phyloP scores from a whole-genome alignment of 2,329 filamentous ascomycete genomes.

The Achaetomium macrosporum region DNA sequence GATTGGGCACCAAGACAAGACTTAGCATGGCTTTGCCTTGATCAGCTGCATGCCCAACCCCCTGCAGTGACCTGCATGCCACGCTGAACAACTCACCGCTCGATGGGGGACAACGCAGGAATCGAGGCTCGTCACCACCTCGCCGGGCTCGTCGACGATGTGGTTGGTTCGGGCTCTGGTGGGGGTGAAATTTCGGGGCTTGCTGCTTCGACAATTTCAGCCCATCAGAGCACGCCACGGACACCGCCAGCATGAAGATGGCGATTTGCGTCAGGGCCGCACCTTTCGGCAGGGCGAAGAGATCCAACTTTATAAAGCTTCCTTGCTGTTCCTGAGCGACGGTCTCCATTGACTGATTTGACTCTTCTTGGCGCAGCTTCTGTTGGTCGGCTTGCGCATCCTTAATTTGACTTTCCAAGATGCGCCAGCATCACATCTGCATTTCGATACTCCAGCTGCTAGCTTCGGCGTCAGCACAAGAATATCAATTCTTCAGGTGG shows the following conservation, averaged over 20 bases:
- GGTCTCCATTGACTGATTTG: not conserved
- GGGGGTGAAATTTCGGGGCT: constrained; percentile 13
- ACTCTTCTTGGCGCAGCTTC: constrained; percentile 8
- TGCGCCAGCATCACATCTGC: constrained; percentile 5
- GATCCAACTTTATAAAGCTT: constrained; percentile 4
- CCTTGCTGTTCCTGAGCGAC: constrained; percentile 14
- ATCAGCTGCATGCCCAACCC: constrained; percentile 17
- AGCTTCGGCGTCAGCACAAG: constrained; percentile 7
- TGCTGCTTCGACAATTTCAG: constrained; percentile 1
- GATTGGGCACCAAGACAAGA: constrained; percentile 14
- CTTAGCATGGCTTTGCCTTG: constrained; percentile 13
- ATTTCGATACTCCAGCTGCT: constrained; percentile 7
- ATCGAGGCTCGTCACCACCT: constrained; percentile 5
- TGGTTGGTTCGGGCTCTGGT: constrained; percentile 16
- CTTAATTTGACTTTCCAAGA: not conserved
- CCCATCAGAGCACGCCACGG: constrained; percentile 24
- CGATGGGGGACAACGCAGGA: not conserved
- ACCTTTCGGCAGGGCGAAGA: not conserved
- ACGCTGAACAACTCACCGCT: constrained; percentile 15
- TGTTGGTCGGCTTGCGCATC: not conserved
- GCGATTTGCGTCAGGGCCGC: constrained; percentile 2
- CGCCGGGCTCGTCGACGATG: not conserved
- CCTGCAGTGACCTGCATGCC: not conserved
- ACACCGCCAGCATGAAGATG: constrained; percentile 1
- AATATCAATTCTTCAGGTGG: constrained; percentile 17